Evolutionary conservation across 2,329 filamentous ascomycete species (phyloP).

Genomic region (Tolypocladium endophyticum): DNA sequence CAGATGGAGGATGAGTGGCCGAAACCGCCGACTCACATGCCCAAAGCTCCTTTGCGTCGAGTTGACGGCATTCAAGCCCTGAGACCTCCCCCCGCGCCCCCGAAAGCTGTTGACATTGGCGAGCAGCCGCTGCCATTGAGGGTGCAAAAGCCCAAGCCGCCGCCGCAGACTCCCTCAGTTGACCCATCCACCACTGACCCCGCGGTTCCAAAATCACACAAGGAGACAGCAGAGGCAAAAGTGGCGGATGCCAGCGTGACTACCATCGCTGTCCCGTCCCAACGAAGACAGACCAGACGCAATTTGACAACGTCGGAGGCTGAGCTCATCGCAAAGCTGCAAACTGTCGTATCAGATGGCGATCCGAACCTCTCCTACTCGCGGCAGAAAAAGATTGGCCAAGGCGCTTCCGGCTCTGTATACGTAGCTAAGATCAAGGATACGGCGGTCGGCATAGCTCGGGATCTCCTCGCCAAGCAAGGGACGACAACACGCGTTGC

Average conservation of each 20-base stretch:
- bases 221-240: constrained; percentile 27
- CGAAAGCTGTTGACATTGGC: not conserved
- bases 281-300: constrained; percentile 49
- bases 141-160: not conserved
- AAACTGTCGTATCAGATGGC: constrained; percentile 90
- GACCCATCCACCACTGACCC: not conserved
- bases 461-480: constrained; percentile 67
- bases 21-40: not conserved
- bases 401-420: constrained; percentile 94
- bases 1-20: not conserved
- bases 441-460: constrained; percentile 68
- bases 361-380: constrained; percentile 92
- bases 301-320: constrained; percentile 87
- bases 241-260: constrained; percentile 37
- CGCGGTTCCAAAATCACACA: not conserved
- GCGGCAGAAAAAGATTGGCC: constrained; percentile 99
- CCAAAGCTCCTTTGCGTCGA: not conserved
- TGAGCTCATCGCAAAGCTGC: constrained; percentile 92
- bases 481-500: constrained; percentile 82
- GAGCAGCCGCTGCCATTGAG: not conserved
- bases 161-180: not conserved
- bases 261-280: constrained; percentile 65
- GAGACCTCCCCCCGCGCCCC: not conserved
- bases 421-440: constrained; percentile 96
- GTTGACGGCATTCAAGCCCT: not conserved